These are phyloP conservation scores for Arthrobotrys conoides DNA, from an alignment of 2,329 filamentous ascomycete genomes.

Conservation along the genomic window DNA sequence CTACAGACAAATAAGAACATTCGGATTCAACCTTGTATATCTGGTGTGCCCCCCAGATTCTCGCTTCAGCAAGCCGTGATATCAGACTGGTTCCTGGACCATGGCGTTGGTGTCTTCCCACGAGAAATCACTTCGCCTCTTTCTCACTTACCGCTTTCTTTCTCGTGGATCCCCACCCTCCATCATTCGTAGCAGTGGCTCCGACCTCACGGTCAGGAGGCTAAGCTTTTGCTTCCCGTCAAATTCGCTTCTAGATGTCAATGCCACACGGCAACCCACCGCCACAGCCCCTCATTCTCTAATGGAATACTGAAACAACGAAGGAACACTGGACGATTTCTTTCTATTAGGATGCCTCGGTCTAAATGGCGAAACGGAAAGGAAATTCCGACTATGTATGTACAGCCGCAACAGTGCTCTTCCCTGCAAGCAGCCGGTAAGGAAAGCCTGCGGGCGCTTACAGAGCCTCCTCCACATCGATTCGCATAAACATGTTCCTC, in stretches of 20 bases:
- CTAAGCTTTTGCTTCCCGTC: slow-evolving; percentile 30
- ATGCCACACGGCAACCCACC: slow-evolving; percentile 12
- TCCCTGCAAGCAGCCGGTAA: slow-evolving; percentile 31
- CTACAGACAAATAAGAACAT: slow-evolving; percentile 36
- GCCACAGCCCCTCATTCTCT: slow-evolving; percentile 7
- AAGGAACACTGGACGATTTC: slow-evolving; percentile 16
- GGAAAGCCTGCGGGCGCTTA: slow-evolving; percentile 49
- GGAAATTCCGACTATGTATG: slow-evolving; percentile 29
- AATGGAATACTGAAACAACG: slow-evolving; percentile 8
- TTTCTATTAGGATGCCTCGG: slow-evolving; percentile 32
- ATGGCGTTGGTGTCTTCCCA: slow-evolving; percentile 53
- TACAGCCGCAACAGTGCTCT: slow-evolving; percentile 40
- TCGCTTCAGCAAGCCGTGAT: slow-evolving; percentile 60
- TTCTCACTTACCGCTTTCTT: slow-evolving; percentile 30
- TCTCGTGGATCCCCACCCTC: slow-evolving; percentile 13
- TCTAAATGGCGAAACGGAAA: slow-evolving; percentile 41
- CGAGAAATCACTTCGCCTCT: slow-evolving; percentile 36
- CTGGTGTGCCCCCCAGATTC: slow-evolving; percentile 53
- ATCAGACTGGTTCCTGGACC: slow-evolving; percentile 57
- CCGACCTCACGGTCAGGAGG: slow-evolving; percentile 4
- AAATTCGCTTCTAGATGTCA: slow-evolving; percentile 41
- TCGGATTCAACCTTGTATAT: slow-evolving; percentile 55
- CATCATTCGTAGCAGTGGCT: not conserved
- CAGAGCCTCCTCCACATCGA: slow-evolving; percentile 39
- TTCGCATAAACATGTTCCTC: slow-evolving; percentile 36